Base-by-base conservation (phyloP, 1,139 yeast species). In the Saccharomycopsis hybrid region DNA sequence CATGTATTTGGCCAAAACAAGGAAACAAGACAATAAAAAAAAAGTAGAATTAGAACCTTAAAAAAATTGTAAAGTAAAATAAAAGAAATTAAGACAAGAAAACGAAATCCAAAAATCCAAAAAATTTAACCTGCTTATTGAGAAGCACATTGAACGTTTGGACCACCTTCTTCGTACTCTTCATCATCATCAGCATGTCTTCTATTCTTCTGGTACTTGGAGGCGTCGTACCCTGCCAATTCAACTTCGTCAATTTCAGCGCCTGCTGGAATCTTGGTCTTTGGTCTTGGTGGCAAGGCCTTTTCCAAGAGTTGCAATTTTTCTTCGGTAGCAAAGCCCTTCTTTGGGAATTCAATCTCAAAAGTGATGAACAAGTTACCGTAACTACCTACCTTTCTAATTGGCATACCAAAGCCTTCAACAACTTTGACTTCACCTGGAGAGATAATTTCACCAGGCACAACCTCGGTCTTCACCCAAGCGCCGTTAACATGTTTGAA, bases 341-440 rank as follows among this genome's bases (percentile, higher is more conserved):
- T 70, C 51, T 65, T 62, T 59, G 94, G 94, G 85, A 85, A 85
- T 62, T 82, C 82, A 60, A 85, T 74, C 53, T 74, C 73, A 68
- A 85, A 85, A 65, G 82, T 81, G 59, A 85, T 70, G 59, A 83
- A 78, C 66, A 85, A 74, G 66, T 83, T 77, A 71, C 94, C 94
- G 61, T 68, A 72, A 52, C 87, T 85, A 61, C 90, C 87, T 62
- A 77, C 79, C 72, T 85, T 82, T 65, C 73, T 79, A 60, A 85
- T 69, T 64, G 94, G 94, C 98, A 92, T 92, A 82, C 99, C 99
- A 71, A 90, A 90, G 61, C 83, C 87, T 61, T 86, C 94, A 58
- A 92, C 72, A 51, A 88, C 88, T 71, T 88, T 89, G 60, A 83
- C 72, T 43, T 74, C 68, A 57, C 88, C 95, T 53, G 97, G 97